These are phyloP conservation scores for Huntiella omanensis DNA, from an alignment of 2,329 filamentous ascomycete species.

Conservation along the genomic window DNA sequence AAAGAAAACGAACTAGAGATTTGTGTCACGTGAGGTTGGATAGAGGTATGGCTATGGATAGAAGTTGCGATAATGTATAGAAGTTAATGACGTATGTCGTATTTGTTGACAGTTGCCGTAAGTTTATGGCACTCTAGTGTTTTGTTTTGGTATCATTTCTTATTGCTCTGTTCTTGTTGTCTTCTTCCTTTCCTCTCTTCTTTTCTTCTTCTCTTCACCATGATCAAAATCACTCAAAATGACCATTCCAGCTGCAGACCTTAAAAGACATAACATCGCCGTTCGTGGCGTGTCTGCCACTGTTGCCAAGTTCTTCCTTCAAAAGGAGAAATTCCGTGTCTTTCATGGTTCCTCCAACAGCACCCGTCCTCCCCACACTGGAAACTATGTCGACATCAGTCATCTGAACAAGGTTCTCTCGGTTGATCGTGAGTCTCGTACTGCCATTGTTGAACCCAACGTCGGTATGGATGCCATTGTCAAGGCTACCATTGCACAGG, in stretches of 20 bases:
- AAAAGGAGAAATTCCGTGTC: constrained; percentile 44
- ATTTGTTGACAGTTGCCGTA: too few species aligned
- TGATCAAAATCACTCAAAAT: not conserved
- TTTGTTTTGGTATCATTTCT: too few species aligned
- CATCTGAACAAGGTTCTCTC: constrained; percentile 40
- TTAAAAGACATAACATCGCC: constrained; percentile 21
- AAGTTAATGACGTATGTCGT: not conserved
- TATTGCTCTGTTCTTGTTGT: not conserved
- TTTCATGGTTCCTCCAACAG: constrained; percentile 63
- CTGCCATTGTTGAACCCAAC: constrained; percentile 50
- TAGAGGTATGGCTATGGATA: constrained; percentile 4
- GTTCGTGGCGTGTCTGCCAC: constrained; percentile 25
- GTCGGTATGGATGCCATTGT: constrained; percentile 49
- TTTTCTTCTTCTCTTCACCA: constrained; percentile 11
- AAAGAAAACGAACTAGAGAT: not conserved
- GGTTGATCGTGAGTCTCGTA: constrained; percentile 33
- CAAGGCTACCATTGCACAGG: constrained; percentile 33
- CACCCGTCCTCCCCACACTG: constrained; percentile 36
- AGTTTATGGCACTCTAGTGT: too few species aligned
- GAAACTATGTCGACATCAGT: constrained; percentile 49
- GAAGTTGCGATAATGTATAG: constrained; percentile 8
- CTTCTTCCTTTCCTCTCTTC: constrained; percentile 13
- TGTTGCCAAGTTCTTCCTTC: constrained; percentile 25
- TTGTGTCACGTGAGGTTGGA: not conserved
- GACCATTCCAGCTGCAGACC: not conserved